A percentile compares a stretch with the other conserved stretches of the same genome.
phyloP scores from a whole-genome alignment of 495 filamentous ascomycete genomes.

The Aspergillus ostianus region DNA sequence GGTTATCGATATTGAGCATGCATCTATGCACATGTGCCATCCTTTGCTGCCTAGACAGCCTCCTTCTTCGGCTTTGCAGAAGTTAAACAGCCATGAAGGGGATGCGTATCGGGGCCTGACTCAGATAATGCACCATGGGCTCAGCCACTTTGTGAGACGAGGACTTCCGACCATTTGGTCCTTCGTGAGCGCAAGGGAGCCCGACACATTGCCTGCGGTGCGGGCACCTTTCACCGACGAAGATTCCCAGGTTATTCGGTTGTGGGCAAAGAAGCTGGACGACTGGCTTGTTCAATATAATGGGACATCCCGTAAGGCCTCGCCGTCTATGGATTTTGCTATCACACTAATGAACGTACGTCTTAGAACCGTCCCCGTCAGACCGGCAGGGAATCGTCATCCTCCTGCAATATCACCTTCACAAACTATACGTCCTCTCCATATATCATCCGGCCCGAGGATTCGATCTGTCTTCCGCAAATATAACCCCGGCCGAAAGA shows the following conservation, averaged over 20 bases:
- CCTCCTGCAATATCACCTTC: constrained; percentile 40
- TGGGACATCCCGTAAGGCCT: constrained; percentile 27
- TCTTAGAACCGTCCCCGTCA: constrained; percentile 32
- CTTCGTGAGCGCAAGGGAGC: constrained; percentile 27
- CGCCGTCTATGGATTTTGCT: neutral
- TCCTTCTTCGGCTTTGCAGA: constrained; percentile 26
- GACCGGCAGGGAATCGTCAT: constrained; percentile 38
- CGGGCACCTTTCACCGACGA: constrained; percentile 31
- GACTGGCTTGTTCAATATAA: constrained; percentile 42
- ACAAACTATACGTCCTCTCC: constrained; percentile 43
- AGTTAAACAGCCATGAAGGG: constrained; percentile 25
- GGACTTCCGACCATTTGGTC: constrained; percentile 41
- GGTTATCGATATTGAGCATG: constrained; percentile 46
- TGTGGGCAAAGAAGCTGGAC: constrained; percentile 38
- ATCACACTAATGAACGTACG: neutral
- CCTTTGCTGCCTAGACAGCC: constrained; percentile 37
- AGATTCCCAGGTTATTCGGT: constrained; percentile 35
- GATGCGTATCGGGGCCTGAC: constrained; percentile 36
- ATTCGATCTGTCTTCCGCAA: constrained; percentile 39
- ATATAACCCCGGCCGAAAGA: constrained; percentile 34
- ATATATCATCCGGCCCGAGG: constrained; percentile 47
- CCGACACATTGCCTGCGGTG: constrained; percentile 12
- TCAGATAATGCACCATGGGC: constrained; percentile 42
- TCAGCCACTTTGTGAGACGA: constrained; percentile 40
- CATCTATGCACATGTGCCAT: constrained; percentile 43